Evolutionary conservation across 805 yeast genomes (phyloP).

Genomic region (Candida morakotiae): DNA sequence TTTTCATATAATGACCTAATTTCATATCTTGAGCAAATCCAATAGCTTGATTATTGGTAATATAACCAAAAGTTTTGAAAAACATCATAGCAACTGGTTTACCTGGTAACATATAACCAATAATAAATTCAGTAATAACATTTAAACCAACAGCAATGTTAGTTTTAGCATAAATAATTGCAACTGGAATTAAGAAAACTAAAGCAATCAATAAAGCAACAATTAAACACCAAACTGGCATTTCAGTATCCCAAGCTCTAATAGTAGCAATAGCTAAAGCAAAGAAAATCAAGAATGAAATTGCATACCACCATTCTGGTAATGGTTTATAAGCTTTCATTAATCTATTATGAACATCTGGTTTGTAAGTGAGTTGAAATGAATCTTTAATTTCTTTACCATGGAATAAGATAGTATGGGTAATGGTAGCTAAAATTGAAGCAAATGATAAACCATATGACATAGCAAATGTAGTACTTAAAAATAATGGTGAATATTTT

Average conservation of each 20-base stretch:
- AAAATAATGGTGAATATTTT: constrained; percentile 59
- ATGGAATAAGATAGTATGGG: constrained; percentile 56
- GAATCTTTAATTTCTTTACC: constrained; percentile 44
- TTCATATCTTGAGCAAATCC: constrained; percentile 46
- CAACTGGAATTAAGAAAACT: constrained; percentile 38
- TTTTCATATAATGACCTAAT: constrained; percentile 42
- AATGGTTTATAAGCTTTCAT: constrained; percentile 43
- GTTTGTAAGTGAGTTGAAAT: constrained; percentile 15
- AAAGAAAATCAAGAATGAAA: constrained; percentile 25
- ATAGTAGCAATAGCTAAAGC: constrained; percentile 36
- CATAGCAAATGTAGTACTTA: constrained; percentile 55
- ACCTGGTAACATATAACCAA: constrained; percentile 45
- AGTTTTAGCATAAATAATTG: constrained; percentile 18
- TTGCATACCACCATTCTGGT: constrained; percentile 43
- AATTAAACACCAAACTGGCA: constrained; percentile 40
- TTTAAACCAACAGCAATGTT: constrained; percentile 38
- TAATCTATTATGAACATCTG: constrained; percentile 46
- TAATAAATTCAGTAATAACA: constrained; percentile 39
- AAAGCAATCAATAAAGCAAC: constrained; percentile 37
- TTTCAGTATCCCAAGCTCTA: constrained; percentile 37
- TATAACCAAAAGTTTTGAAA: constrained; percentile 45
- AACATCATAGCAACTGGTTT: constrained; percentile 47
- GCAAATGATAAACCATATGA: constrained; percentile 58
- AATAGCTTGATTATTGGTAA: constrained; percentile 46
- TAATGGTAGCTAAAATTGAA: constrained; percentile 56